Conservation (phyloP, 2,329 filamentous ascomycete species). For the Dendrostoma leiphaemia region DNA sequence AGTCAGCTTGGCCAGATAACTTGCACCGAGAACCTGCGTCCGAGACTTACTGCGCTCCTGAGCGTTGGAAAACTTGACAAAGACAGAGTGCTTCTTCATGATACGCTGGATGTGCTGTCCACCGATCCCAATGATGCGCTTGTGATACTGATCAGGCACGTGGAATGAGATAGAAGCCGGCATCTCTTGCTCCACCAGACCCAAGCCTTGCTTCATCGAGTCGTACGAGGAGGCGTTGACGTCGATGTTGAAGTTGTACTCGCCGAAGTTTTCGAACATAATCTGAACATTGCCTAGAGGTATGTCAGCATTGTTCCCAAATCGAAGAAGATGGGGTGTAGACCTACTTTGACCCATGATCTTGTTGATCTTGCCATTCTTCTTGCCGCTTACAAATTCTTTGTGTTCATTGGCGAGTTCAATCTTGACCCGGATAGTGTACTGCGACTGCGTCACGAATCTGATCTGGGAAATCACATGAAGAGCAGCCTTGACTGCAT, state of each 20-base stretch:
- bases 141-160: slow-evolving; percentile 98
- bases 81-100: slow-evolving; percentile 99
- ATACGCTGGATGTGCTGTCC: slow-evolving; percentile 98
- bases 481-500: slow-evolving; percentile 93
- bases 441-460: slow-evolving; percentile 82
- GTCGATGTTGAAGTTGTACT: slow-evolving; percentile 99
- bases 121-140: slow-evolving; percentile 97
- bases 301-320: slow-evolving; percentile 22
- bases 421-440: slow-evolving; percentile 96
- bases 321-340: neutral
- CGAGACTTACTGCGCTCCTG: slow-evolving; percentile 77
- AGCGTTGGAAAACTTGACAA: slow-evolving; percentile 98
- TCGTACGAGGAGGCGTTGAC: slow-evolving; percentile 91
- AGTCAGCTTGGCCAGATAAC: slow-evolving; percentile 25
- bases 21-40: neutral
- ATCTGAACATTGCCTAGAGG: slow-evolving; percentile 84
- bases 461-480: slow-evolving; percentile 89
- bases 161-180: slow-evolving; percentile 98
- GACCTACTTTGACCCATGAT: slow-evolving; percentile 92
- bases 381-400: slow-evolving; percentile 98
- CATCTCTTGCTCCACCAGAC: slow-evolving; percentile 97
- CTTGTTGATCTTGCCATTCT: slow-evolving; percentile 99
- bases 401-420: slow-evolving; percentile 99
- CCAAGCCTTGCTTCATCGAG: slow-evolving; percentile 87
- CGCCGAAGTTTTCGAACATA: slow-evolving; percentile 98